Evolutionary conservation across 352 stramenopile genomes (phyloP).

Genomic region (Phytophthora foliorum): DNA sequence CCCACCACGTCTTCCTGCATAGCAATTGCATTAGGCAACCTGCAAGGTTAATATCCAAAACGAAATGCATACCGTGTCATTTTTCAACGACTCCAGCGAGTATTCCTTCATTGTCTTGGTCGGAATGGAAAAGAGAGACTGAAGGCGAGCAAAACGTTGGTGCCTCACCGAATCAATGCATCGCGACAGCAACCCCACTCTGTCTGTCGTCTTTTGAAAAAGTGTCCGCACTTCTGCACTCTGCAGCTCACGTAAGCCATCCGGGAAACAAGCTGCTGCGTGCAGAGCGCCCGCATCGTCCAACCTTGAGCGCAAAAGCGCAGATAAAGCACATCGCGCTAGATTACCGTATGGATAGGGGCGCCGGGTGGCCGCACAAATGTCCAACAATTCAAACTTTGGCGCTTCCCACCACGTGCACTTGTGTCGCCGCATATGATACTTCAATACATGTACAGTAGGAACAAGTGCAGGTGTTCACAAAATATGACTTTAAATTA

Average conservation of each 20-base stretch:
- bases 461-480: slow-evolving; percentile 1
- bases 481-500: slow-evolving; percentile 20
- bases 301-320: slow-evolving; percentile 28
- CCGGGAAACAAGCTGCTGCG: slow-evolving; percentile 32
- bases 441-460: too few species aligned
- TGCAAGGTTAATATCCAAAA: background rate
- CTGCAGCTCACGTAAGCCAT: slow-evolving; percentile 34
- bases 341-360: slow-evolving; percentile 28
- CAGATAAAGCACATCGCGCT: slow-evolving; percentile 31
- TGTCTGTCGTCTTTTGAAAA: slow-evolving; percentile 30
- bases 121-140: slow-evolving; percentile 40
- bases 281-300: slow-evolving; percentile 29
- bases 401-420: slow-evolving; percentile 19
- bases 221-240: slow-evolving; percentile 17
- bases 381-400: slow-evolving; percentile 30
- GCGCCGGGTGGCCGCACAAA: slow-evolving; percentile 10
- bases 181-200: slow-evolving; percentile 18
- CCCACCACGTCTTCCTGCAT: slow-evolving; percentile 19
- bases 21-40: slow-evolving; percentile 16
- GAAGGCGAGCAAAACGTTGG: slow-evolving; percentile 8
- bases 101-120: slow-evolving; percentile 35
- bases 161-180: slow-evolving; percentile 33
- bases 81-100: slow-evolving; percentile 36
- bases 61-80: slow-evolving; percentile 30
- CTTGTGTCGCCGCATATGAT: background rate